Evolutionary conservation across 2,329 filamentous ascomycete genomes (phyloP).

Genomic region (Chrysoporthe cubensis): DNA sequence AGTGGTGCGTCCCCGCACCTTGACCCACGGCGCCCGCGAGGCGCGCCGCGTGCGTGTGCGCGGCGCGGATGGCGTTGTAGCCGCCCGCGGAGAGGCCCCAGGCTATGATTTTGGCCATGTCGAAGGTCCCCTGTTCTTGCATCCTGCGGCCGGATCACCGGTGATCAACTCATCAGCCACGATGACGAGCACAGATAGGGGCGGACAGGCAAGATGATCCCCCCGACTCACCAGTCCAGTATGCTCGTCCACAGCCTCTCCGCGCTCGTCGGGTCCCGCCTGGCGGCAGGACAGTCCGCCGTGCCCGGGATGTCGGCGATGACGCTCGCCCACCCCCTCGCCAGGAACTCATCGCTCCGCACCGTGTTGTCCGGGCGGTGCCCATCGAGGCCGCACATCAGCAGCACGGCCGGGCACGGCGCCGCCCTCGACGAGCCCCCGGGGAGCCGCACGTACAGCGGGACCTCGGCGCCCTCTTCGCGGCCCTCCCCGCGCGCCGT

Average conservation of each 20-base stretch:
- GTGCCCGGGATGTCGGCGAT: conserved; percentile 69
- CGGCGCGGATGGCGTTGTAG: conserved; percentile 70
- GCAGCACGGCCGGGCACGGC: conserved; percentile 52
- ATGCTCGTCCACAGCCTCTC: conserved; percentile 68
- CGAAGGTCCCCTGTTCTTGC: conserved; percentile 50
- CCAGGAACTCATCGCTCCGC: conserved; percentile 63
- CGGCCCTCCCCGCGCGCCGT: conserved; percentile 44
- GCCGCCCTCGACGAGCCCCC: conserved; percentile 34
- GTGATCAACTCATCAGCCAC: too few species aligned
- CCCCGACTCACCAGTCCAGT: conserved; percentile 52
- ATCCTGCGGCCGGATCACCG: conserved; percentile 36
- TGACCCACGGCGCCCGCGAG: conserved; percentile 64
- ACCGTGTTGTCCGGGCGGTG: conserved; percentile 66
- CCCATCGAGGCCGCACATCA: conserved; percentile 55
- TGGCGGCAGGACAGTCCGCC: conserved; percentile 68
- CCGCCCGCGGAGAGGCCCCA: conserved; percentile 71
- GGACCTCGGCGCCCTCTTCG: conserved; percentile 60
- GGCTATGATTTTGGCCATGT: conserved; percentile 59
- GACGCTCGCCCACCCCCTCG: conserved; percentile 65
- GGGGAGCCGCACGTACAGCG: conserved; percentile 68
- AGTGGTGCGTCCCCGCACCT: conserved; percentile 66
- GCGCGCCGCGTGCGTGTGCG: conserved; percentile 63
- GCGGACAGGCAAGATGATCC: conserved; percentile 39
- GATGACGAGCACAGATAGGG: not conserved
- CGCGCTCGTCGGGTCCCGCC: conserved; percentile 59